Base-by-base conservation (phyloP, 2,329 filamentous ascomycete species). In the Xylariaceae sp. region DNA sequence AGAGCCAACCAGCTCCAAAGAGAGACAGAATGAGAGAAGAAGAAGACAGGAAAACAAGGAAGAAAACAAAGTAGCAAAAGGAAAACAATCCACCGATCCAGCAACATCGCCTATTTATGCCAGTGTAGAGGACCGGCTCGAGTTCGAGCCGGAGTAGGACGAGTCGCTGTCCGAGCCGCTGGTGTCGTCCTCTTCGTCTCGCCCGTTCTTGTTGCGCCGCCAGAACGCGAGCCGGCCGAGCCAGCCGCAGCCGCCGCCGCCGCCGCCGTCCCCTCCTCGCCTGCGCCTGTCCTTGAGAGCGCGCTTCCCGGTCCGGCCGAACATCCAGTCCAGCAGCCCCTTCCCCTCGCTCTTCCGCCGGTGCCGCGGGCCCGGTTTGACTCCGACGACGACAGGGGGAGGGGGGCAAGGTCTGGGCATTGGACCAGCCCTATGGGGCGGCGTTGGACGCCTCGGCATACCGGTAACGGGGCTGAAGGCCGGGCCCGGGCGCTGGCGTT, bases 201-300 rank as follows among this genome's bases (percentile, higher is more conserved):
- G 6, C 15, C 5, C 4, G 4, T 24, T 9, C 8, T 14, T 6
- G 12, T 11, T 19, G 4, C 36, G 42, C 11, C 38, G 39, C 47
- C 46, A 46, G 27, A 49, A 51, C 7, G 42, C 42, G 4, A 51
- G 40, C 30, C 37, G 50, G 34, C 29, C 36, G 10, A 50, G 37
- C 29, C 29, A 44, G 13, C 39, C 29, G 27, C 14, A 35, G 19
- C 30, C 31, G 35, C 14, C 30, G 9, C 19, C 38, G 19, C 24
- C 26, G 18, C 32, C 27, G 22, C n/a, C 7, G 7, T 21, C 11
- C 11, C n/a, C 9, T 16, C 15, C 22, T 15, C n/a, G n/a, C n/a
- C n/a, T n/a, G n/a, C n/a, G n/a, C n/a, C n/a, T n/a, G n/a, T n/a
- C n/a, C n/a, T n/a, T n/a, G n/a, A n/a, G n/a, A n/a, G n/a, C n/a